phyloP scores from a whole-genome alignment of 1,284 basidiomycete species.

The Ustilago esculenta region DNA sequence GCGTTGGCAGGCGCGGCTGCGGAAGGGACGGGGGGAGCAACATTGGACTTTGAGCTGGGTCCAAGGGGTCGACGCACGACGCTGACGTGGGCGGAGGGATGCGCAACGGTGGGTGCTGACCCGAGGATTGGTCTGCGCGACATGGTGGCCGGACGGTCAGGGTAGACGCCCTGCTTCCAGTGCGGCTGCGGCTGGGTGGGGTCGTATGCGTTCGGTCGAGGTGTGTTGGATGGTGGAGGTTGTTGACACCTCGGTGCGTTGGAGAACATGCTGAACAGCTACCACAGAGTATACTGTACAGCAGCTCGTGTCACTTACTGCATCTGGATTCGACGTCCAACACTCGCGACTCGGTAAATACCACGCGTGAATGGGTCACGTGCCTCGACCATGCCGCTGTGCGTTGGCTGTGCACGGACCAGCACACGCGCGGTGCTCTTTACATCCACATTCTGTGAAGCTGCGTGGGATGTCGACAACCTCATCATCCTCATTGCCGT shows the following conservation, averaged over 20 bases:
- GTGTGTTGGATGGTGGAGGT: slow-evolving; percentile 8
- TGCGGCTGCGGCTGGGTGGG: slow-evolving; percentile 10
- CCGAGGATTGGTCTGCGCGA: slow-evolving; percentile 15
- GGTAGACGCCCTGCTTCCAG: slow-evolving; percentile 22
- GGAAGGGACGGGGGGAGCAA: slow-evolving; percentile 6
- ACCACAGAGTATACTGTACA: background rate
- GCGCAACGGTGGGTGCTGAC: background rate
- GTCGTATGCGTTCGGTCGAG: slow-evolving; percentile 12
- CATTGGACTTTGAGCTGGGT: slow-evolving; percentile 33
- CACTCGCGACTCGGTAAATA: too few relatives aligned
- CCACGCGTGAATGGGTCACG: slow-evolving; percentile 29
- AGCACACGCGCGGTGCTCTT: too few relatives aligned
- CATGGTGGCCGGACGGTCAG: slow-evolving; percentile 19
- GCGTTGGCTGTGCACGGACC: too few relatives aligned
- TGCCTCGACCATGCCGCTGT: background rate
- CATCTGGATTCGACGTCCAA: too few relatives aligned
- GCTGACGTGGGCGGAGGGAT: slow-evolving; percentile 14
- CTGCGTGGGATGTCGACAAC: too few relatives aligned
- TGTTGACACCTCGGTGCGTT: slow-evolving; percentile 10
- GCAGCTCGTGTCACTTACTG: too few relatives aligned
- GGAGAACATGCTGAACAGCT: slow-evolving; percentile 1
- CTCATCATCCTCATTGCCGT: background rate
- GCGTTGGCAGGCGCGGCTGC: slow-evolving; percentile 6
- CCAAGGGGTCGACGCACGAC: slow-evolving; percentile 32
- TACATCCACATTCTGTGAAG: too few relatives aligned